Percentiles rank a stretch among this genome's conserved stretches.
Conservation (phyloP, 148 eudicot genomes). For the Rhododendron ovatum region DNA sequence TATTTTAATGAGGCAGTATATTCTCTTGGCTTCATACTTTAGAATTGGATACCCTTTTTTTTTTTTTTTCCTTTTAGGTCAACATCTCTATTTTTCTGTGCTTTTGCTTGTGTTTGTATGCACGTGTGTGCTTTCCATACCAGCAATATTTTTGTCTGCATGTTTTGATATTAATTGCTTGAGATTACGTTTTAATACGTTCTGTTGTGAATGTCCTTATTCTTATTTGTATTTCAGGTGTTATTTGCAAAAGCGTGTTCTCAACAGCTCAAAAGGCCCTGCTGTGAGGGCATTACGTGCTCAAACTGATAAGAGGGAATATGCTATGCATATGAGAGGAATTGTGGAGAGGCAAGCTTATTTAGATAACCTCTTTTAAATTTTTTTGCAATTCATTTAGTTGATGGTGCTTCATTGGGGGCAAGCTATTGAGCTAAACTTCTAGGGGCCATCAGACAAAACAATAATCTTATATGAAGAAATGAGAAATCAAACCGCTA, state of each 20-base stretch:
- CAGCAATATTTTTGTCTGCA: not conserved
- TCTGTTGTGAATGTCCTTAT: not conserved
- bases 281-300: conserved; percentile 99
- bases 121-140: not conserved
- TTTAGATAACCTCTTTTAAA: conserved; percentile 1
- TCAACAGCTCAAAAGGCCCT: conserved; percentile 91
- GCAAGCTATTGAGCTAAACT: not conserved
- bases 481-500: not conserved
- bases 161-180: not conserved
- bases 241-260: conserved; percentile 89
- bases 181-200: not conserved
- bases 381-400: not conserved
- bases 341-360: conserved; percentile 79
- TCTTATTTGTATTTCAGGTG: conserved; percentile 48
- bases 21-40: not conserved
- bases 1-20: not conserved
- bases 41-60: not conserved
- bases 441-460: not conserved
- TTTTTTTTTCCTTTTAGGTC: not conserved
- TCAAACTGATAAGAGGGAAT: conserved; percentile 98
- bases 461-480: not conserved
- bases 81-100: not conserved
- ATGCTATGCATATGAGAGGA: conserved; percentile 84
- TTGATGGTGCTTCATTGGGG: not conserved
- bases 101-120: not conserved